Base-by-base conservation (phyloP, 257 asterid genomes). In the Schizonepeta tenuifolia region DNA sequence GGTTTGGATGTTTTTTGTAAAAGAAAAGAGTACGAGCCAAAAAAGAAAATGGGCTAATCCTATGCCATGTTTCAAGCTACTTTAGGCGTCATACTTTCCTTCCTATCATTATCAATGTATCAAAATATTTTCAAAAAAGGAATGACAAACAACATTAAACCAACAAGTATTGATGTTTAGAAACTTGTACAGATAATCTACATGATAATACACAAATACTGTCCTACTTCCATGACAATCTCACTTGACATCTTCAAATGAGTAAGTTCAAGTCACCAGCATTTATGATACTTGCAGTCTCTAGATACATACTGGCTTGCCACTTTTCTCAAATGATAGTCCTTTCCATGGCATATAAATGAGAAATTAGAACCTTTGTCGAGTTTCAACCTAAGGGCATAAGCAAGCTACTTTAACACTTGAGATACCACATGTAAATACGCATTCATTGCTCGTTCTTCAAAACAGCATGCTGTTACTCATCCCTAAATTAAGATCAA, bases 291-390 rank as follows among this genome's bases (percentile, higher is more conserved):
- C 21, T 13, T 54, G 15, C 51, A 40, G 41, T 21, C 59, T 14
- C 24, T 18, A 22, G 22, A 69, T 35, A 36, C 55, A 40, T 26
- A 11, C 22, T 40, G 51, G 26, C 7, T 46, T 5, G 9, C 13
- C 47, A 22, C 35, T 47, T 28, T 60, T 50, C 51, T 44, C 69
- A 13, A 35, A 47, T 41, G 28, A 28, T 2, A 49, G 62, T 62
- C 4, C 77, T 51, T 15, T 62, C 4, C 77, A 63, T 15, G 21
- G 53, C 10, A 15, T 33, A 49, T 26, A 54, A 9, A 44, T 67
- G 64, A 57, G 61, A 67, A 14, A 9, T 17, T 31, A 65, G 21
- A 74, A 41, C 21, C 70, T 43, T 33, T 11, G n/a, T 65, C 43
- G 6, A 38, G 43, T 38, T 38, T 38, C 10, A 12, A 40, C 21